Base-by-base conservation (phyloP, 2,329 filamentous ascomycete species). In the Ophiocordyceps unilateralis region DNA sequence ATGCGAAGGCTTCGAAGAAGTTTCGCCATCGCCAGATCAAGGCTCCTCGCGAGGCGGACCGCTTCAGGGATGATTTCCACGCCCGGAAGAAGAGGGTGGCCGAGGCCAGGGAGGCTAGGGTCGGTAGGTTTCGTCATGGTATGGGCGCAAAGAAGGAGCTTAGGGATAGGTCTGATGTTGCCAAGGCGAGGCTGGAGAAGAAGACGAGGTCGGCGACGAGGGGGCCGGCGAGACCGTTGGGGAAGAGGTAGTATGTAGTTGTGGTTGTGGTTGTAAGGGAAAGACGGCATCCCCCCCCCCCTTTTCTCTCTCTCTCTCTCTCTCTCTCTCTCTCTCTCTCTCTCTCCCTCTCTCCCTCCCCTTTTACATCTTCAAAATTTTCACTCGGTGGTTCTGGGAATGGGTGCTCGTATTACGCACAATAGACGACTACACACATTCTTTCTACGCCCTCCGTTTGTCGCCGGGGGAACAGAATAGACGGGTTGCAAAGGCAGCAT, bases 21-120 rank as follows among this genome's bases (percentile, higher is more conserved):
- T 94, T 82, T 68, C 84, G 82, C 67, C 91, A 98, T 66, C 89
- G 82, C 63, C 76, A 80, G 61, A 81, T 91, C 58, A 79, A 75
- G 64, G 87, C 87, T 44, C 91, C 93, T 48, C 96, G 95, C 70
- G 78, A 85, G 53, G 87, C 91, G 8, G 91, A 98, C 68, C 89
- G 83, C 65, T 89, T 75, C 62, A 74, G 91, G 47, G 87, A 89
- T 59, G 89, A 98, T 63, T 98, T 84, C 63, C 71, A 93, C 50
- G 78, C 79, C 58, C 80, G 83, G 66, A 94, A 91, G 78, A 88
- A 88, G 78, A 79, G 85, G 56, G 81, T 91, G 17, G 77, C 78
- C 15, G 87, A 87, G 57, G 88, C 89, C 39, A 83, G 82, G 63
- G 84, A 95, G 68, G 87, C 87, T 66, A 70, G 83, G 19, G 63